Evolutionary conservation across 805 yeast genomes (phyloP), one percentile per base, ranked within the genome.

Genomic region (Cyberlindnera petersonii): DNA sequence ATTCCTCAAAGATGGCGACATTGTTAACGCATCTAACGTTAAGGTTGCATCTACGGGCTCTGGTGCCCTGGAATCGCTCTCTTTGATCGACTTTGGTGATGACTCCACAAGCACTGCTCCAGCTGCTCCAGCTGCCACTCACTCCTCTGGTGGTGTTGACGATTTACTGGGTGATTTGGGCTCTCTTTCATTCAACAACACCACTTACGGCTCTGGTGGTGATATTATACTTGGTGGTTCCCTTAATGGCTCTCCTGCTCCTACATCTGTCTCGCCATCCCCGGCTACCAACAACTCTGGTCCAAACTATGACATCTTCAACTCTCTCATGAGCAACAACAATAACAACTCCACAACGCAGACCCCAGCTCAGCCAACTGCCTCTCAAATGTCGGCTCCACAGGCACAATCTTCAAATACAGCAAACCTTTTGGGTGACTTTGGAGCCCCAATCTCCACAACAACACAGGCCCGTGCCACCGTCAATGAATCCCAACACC

Each of bases 51-150:
- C 57, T 15, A 42, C 60, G 20, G 60, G 64, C 5, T 49, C 61
- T 2, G 50, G 59, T 23, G 45, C 37, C 46, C 59, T 39, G 37
- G 55, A 56, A 55, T 66, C 59, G 6, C 68, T 73, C 26, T 76
- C 78, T 42, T 68, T 87, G 50, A 83, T 88, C 45, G 95, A 87
- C 55, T 77, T 87, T 50, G 94, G 75, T 55, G 86, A 77, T 48
- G 59, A 46, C 19, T 21, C 31, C 6, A 17, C 30, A 17, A 9
- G 13, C 9, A 4, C 32, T 19, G 19, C 32, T 10, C 49, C 54
- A 6, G 47, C 50, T 8, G 57, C 52, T 11, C 22, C 29, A 17
- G 23, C 37, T 15, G 29, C 32, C 13, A 33, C 26, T 8, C 11
- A 28, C 5, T 31, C 44, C 5, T 9, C 34, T 24, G 40, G 30